Evolutionary conservation across 768 basidiomycete genomes (phyloP).

Genomic region (Rhizopogon vesiculosus): DNA sequence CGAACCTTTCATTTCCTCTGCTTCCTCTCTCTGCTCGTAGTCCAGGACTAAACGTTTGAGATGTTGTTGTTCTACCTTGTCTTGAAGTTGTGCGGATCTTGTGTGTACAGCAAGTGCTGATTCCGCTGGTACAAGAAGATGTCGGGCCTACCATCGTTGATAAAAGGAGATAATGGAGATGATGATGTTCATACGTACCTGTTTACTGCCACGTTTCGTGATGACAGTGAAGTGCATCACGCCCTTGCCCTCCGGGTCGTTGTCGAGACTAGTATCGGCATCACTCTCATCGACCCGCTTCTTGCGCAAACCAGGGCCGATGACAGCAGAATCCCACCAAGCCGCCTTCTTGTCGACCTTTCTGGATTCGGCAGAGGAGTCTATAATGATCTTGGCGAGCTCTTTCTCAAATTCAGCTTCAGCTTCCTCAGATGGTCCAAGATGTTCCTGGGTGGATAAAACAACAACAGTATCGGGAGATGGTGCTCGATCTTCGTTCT

Average conservation of each 20-base stretch:
- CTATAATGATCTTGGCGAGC: slow-evolving; percentile 90
- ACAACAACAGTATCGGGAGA: slow-evolving; percentile 83
- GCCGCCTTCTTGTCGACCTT: slow-evolving; percentile 89
- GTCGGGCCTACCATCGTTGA: slow-evolving; percentile 53
- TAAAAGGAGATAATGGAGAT: slow-evolving; percentile 9
- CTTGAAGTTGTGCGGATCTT: slow-evolving; percentile 85
- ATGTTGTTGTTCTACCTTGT: slow-evolving; percentile 95
- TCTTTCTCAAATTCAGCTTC: slow-evolving; percentile 95
- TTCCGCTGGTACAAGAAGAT: slow-evolving; percentile 82
- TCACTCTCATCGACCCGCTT: slow-evolving; percentile 59
- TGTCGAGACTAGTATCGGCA: slow-evolving; percentile 40
- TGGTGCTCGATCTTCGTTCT: slow-evolving; percentile 63
- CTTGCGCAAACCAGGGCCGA: slow-evolving; percentile 61
- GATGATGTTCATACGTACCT: slow-evolving; percentile 43
- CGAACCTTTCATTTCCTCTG: slow-evolving; percentile 73
- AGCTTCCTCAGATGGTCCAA: slow-evolving; percentile 84
- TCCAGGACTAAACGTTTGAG: slow-evolving; percentile 92
- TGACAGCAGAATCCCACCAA: slow-evolving; percentile 85
- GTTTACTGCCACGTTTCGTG: slow-evolving; percentile 90
- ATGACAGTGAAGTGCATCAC: slow-evolving; percentile 92
- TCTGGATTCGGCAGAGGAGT: slow-evolving; percentile 75
- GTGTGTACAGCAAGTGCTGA: slow-evolving; percentile 90
- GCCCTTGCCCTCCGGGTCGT: slow-evolving; percentile 20
- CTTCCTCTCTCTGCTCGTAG: slow-evolving; percentile 88
- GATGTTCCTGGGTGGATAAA: slow-evolving; percentile 62